Evolutionary conservation across 495 filamentous ascomycete genomes (phyloP).

Genomic region (Neurospora sp.): DNA sequence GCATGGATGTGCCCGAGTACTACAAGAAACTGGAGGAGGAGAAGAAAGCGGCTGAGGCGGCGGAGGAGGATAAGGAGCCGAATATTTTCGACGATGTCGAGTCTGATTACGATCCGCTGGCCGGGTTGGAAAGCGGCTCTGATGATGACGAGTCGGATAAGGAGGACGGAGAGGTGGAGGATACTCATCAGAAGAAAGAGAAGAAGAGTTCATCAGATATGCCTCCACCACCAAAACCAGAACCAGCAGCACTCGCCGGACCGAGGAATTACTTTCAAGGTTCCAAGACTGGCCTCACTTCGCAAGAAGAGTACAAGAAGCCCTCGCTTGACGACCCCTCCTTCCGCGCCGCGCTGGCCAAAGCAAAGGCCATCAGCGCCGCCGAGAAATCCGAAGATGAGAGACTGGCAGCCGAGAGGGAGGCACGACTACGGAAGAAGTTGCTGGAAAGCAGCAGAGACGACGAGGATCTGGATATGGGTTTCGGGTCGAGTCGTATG

Average conservation of each 20-base stretch:
- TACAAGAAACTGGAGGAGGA: conserved; percentile 33
- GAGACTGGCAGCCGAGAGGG: conserved; percentile 35
- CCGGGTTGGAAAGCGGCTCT: conserved; percentile 46
- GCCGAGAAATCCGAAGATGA: conserved; percentile 37
- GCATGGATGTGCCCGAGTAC: conserved; percentile 66
- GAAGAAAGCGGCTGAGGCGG: conserved; percentile 25
- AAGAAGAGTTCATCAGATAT: conserved; percentile 16
- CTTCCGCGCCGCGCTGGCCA: conserved; percentile 74
- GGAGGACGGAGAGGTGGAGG: conserved; percentile 11
- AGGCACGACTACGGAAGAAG: conserved; percentile 62
- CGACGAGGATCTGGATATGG: conserved; percentile 86
- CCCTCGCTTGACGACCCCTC: conserved; percentile 60
- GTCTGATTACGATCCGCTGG: conserved; percentile 81
- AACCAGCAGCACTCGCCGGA: conserved; percentile 11
- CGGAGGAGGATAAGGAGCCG: conserved; percentile 50
- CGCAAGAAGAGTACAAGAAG: conserved; percentile 36
- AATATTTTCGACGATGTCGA: conserved; percentile 86
- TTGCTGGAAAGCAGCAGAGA: conserved; percentile 70
- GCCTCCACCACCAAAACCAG: conserved; percentile 33
- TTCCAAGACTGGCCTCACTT: conserved; percentile 31
- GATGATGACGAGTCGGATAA: conserved; percentile 36
- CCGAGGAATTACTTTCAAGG: conserved; percentile 51
- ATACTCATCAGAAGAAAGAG: conserved; percentile 4
- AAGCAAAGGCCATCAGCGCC: conserved; percentile 62
- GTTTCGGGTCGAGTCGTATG: conserved; percentile 76